Percentiles rank a stretch among this genome's conserved stretches.
phyloP scores from a whole-genome alignment of 2,329 filamentous ascomycete genomes.

The Tolypocladium paradoxum region DNA sequence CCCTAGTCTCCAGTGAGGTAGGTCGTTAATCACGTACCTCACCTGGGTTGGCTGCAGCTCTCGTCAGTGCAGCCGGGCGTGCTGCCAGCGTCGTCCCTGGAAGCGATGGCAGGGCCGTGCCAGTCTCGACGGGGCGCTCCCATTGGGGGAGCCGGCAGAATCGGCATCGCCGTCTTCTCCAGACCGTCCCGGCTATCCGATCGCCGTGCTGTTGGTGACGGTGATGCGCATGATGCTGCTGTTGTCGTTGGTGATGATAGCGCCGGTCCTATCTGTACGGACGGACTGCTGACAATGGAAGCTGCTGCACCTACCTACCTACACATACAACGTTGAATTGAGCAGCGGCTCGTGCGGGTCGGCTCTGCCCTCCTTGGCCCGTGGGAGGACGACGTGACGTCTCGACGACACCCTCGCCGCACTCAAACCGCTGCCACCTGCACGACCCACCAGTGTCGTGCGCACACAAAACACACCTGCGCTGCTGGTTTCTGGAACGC shows the following conservation, averaged over 20 bases:
- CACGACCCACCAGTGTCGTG: neutral
- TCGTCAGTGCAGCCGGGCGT: neutral
- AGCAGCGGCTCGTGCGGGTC: neutral
- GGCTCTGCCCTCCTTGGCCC: too few relatives aligned
- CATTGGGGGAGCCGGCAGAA: constrained; percentile 1
- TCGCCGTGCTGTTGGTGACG: neutral
- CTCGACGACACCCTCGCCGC: too few relatives aligned
- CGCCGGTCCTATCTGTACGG: too few relatives aligned
- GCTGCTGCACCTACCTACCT: too few relatives aligned
- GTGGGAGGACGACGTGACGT: too few relatives aligned
- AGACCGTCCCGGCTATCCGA: neutral
- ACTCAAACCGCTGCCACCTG: neutral
- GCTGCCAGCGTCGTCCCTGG: too few relatives aligned
- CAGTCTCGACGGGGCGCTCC: neutral
- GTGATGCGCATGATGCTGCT: neutral
- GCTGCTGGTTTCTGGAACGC: neutral
- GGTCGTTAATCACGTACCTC: neutral
- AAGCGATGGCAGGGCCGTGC: neutral
- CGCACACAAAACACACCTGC: neutral
- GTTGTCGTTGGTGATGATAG: too few relatives aligned
- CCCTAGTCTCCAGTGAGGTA: neutral
- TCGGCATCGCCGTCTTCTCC: neutral
- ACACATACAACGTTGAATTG: neutral
- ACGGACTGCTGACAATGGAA: too few relatives aligned
- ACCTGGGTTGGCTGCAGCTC: too few relatives aligned